Percentiles rank a stretch among this genome's conserved stretches.
phyloP scores from a whole-genome alignment of 1,284 basidiomycete species.

The Butyriboletus appendiculatus region DNA sequence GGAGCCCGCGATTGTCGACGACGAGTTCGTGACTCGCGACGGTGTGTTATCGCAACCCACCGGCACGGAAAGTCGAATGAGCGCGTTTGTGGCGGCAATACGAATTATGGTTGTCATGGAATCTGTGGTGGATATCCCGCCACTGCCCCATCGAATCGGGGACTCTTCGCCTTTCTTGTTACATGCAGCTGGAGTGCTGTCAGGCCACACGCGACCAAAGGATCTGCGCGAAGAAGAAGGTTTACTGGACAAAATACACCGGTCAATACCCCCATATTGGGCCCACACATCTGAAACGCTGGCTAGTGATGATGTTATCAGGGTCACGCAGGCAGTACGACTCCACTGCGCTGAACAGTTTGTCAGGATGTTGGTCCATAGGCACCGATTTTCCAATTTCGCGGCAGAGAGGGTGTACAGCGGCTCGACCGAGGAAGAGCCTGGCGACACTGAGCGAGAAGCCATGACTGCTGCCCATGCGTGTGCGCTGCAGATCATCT shows the following conservation, averaged over 20 bases:
- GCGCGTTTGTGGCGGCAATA: constrained; percentile 75
- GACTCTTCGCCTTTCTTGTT: constrained; percentile 60
- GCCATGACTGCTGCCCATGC: constrained; percentile 70
- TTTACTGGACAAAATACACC: constrained; percentile 76
- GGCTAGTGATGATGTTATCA: constrained; percentile 82
- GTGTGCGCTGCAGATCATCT: constrained; percentile 78
- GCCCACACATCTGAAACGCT: constrained; percentile 78
- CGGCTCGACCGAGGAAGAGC: constrained; percentile 51
- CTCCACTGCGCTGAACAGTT: constrained; percentile 85
- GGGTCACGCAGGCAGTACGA: constrained; percentile 84
- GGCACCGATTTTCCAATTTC: constrained; percentile 72
- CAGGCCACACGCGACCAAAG: constrained; percentile 54
- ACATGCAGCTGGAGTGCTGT: constrained; percentile 57
- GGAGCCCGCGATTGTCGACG: constrained; percentile 83
- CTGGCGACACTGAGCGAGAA: constrained; percentile 63
- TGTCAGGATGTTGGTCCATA: constrained; percentile 77
- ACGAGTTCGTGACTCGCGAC: constrained; percentile 82
- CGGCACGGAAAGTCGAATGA: constrained; percentile 73
- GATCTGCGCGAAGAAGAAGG: constrained; percentile 79
- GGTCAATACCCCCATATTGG: constrained; percentile 75
- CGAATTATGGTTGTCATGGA: constrained; percentile 85
- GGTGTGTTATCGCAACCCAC: constrained; percentile 65
- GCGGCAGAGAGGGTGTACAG: constrained; percentile 61
- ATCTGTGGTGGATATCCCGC: constrained; percentile 70
- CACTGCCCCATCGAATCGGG: constrained; percentile 56